phyloP scores from a whole-genome alignment of 2,329 filamentous ascomycete species.

The Fusarium zealandicum region DNA sequence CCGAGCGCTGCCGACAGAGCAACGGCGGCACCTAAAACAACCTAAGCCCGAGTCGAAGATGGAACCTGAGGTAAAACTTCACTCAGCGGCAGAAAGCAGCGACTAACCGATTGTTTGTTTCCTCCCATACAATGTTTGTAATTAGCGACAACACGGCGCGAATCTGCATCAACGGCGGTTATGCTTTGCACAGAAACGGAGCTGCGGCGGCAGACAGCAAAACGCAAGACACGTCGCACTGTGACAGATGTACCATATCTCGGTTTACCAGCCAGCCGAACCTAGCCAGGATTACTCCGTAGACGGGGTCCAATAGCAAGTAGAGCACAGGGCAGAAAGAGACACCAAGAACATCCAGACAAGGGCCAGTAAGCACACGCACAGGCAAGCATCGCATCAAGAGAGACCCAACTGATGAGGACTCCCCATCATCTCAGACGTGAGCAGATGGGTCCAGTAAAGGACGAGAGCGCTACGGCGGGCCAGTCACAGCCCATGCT shows the following conservation, averaged over 20 bases:
- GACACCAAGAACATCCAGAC: conserved; percentile 8
- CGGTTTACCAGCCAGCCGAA: conserved; percentile 20
- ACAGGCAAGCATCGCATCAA: background rate
- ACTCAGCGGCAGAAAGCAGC: conserved; percentile 16
- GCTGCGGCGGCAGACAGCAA: conserved; percentile 1
- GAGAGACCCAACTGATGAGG: background rate
- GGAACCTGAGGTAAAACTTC: conserved; percentile 8
- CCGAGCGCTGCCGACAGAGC: conserved; percentile 33
- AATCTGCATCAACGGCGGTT: conserved; percentile 17
- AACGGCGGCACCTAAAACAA: conserved; percentile 36
- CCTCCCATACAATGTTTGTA: conserved; percentile 19
- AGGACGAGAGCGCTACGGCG: conserved; percentile 30
- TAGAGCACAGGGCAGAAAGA: conserved; percentile 2
- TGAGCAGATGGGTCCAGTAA: conserved; percentile 22
- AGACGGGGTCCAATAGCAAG: conserved; percentile 26
- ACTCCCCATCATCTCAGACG: conserved; percentile 16
- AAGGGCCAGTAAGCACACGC: conserved; percentile 11
- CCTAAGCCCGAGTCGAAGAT: conserved; percentile 7
- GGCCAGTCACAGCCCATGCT: conserved; percentile 33
- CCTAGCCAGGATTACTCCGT: too few species aligned
- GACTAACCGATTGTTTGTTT: conserved; percentile 17
- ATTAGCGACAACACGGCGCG: conserved; percentile 21
- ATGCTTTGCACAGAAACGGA: background rate
- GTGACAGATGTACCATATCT: conserved; percentile 22
- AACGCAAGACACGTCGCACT: conserved; percentile 13